phyloP scores from a whole-genome alignment of 768 basidiomycete species.

The Rhodotorula sphaerocarpa region DNA sequence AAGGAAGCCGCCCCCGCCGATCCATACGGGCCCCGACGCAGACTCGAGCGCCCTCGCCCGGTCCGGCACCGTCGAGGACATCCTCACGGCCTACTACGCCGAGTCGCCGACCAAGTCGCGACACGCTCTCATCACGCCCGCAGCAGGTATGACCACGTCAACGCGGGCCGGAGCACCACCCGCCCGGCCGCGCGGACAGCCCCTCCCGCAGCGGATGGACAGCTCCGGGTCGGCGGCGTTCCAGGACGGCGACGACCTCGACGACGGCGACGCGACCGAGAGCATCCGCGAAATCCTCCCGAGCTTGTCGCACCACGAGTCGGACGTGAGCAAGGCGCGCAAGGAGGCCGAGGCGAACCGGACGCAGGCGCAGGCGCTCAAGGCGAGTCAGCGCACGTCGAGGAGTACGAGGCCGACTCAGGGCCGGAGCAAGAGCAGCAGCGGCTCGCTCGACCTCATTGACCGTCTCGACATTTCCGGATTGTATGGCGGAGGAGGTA shows the following conservation, averaged over 20 bases:
- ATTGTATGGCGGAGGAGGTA: constrained; percentile 35
- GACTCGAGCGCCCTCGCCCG: background rate
- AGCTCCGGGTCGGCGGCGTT: constrained; percentile 1
- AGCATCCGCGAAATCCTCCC: too few species aligned
- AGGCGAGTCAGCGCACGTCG: background rate
- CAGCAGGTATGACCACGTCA: too few species aligned
- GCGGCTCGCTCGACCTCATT: constrained; percentile 31
- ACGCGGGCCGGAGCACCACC: too few species aligned
- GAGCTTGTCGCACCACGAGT: too few species aligned
- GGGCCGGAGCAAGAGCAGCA: constrained; percentile 16
- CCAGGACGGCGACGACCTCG: background rate
- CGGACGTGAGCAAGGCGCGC: too few species aligned
- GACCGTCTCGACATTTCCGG: constrained; percentile 36
- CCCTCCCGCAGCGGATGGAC: constrained; percentile 1
- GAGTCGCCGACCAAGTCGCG: constrained; percentile 25
- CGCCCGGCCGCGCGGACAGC: background rate
- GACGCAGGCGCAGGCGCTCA: background rate
- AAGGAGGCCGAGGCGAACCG: too few species aligned
- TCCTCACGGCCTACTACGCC: constrained; percentile 23
- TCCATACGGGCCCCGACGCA: background rate
- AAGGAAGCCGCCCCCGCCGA: background rate
- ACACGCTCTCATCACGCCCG: too few species aligned
- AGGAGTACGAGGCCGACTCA: too few species aligned
- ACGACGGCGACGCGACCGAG: too few species aligned
- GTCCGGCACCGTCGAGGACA: constrained; percentile 15